Evolutionary conservation across 345 rosid species (phyloP).

Genomic region (Lepidium africanum): DNA sequence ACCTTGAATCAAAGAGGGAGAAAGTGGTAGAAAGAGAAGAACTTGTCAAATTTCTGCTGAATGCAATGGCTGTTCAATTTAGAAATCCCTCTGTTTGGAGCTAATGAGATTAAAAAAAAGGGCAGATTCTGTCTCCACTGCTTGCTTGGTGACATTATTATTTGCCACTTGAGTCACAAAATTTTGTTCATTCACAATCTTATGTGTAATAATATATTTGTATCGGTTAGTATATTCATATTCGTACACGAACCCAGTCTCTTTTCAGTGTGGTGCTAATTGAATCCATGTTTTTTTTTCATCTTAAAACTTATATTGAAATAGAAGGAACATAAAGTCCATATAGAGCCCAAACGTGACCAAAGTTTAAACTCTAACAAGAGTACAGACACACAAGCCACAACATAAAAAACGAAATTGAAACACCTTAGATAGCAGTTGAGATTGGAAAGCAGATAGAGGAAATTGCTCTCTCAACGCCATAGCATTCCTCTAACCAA

Average conservation of each 20-base stretch:
- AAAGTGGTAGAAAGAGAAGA: conserved; percentile 62
- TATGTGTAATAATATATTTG: background rate
- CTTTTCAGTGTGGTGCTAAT: background rate
- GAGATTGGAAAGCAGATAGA: too few species aligned
- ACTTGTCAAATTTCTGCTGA: conserved; percentile 60
- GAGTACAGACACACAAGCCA: too few species aligned
- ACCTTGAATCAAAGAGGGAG: conserved; percentile 73
- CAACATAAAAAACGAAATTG: too few species aligned
- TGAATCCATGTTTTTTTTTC: too few species aligned
- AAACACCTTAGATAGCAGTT: too few species aligned
- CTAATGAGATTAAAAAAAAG: conserved; percentile 24
- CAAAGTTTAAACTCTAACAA: too few species aligned
- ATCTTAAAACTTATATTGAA: too few species aligned
- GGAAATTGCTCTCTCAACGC: too few species aligned
- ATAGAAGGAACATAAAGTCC: too few species aligned
- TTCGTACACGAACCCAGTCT: background rate
- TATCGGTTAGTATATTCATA: background rate
- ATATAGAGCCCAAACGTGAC: too few species aligned
- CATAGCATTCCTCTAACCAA: too few species aligned
- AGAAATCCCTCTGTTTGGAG: conserved; percentile 69
- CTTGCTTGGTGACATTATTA: background rate
- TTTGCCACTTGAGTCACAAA: background rate
- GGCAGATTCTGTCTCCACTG: background rate
- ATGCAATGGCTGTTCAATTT: conserved; percentile 66
- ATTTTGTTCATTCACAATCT: background rate